Percentiles rank a stretch among this genome's conserved stretches.
Conservation (phyloP, 2,329 filamentous ascomycete genomes). For the Arthrobotrys sinensis region DNA sequence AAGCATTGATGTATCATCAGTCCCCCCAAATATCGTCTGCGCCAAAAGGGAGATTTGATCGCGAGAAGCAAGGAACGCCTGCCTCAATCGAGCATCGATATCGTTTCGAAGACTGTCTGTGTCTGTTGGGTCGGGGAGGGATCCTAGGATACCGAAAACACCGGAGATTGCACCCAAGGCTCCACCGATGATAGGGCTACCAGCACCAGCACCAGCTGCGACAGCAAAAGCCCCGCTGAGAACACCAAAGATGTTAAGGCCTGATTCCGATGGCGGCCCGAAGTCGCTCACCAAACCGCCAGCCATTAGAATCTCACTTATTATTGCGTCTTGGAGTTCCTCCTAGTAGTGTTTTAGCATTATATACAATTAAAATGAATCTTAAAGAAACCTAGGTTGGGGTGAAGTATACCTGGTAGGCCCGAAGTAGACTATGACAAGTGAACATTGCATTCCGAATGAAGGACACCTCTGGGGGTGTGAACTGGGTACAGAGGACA, state of each 20-base stretch:
- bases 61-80: constrained; percentile 30
- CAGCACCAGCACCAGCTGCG: constrained; percentile 18
- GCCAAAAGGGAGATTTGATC: constrained; percentile 23
- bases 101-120: constrained; percentile 28
- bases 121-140: constrained; percentile 13
- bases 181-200: constrained; percentile 24
- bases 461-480: constrained; percentile 31
- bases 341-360: constrained; percentile 7
- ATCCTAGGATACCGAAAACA: constrained; percentile 34
- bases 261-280: constrained; percentile 22
- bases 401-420: constrained; percentile 18
- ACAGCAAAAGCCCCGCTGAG: constrained; percentile 33
- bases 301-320: constrained; percentile 37
- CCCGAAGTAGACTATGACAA: constrained; percentile 24
- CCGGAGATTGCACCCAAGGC: constrained; percentile 19
- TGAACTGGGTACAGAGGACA: constrained; percentile 35
- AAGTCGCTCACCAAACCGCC: constrained; percentile 29
- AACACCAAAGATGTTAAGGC: constrained; percentile 39
- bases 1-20: constrained; percentile 35
- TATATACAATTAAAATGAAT: neutral
- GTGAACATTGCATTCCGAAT: constrained; percentile 39
- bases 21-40: constrained; percentile 29
- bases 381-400: no score
- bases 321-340: constrained; percentile 39
- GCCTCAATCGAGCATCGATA: constrained; percentile 35